Base-by-base conservation (phyloP, 2,329 filamentous ascomycete genomes). In the Stenocarpella maydis region DNA sequence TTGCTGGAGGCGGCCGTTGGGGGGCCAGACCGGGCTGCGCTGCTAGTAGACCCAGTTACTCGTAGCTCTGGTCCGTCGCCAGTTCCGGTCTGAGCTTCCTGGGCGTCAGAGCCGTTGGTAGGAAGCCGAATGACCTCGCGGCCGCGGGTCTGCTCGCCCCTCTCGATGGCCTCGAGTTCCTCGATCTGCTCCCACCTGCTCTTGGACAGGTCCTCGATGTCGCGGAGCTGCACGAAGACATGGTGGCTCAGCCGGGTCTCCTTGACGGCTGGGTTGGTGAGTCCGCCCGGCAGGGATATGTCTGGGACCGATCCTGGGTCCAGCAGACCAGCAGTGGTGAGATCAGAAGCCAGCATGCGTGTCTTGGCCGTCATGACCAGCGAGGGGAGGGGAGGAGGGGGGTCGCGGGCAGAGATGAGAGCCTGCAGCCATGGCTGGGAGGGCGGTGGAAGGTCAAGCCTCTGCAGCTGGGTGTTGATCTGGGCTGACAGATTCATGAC, bases 161-260 rank as follows among this genome's bases (percentile, higher is more conserved):
- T 86, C 75, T 91, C 89, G 53, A 90, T 83, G 52, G 90, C 87
- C 78, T 95, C 92, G 8, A 96, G 88, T 41, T 90, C 89, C 78
- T 98, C 94, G 39, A 97, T 87, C 79, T 98, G 94, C 72, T 93
- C 91, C 93, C 95, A 97, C 64, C 92, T 87, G 74, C 91, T 94
- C 65, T 87, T 86, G 2, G 90, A 87, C 24, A 98, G 86, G 76
- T 98, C 95, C 76, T 97, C 91, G 9, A 98, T 85, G 74, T 97
- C 94, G 1, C 97, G 82, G 0, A 98, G 88, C 79, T 98, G 96
- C 1, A 96, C 91, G 3, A 91, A 84, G 0, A 95, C 84, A 39
- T 93, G 87, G 1, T 84, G 85, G 0, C 82, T 71, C 0, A 98
- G 82, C 0, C 80, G 81, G 4, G 82, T 79, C 69, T 93, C 88